Base-by-base conservation (phyloP, 257 asterid species). In the Ilex aquifolium region DNA sequence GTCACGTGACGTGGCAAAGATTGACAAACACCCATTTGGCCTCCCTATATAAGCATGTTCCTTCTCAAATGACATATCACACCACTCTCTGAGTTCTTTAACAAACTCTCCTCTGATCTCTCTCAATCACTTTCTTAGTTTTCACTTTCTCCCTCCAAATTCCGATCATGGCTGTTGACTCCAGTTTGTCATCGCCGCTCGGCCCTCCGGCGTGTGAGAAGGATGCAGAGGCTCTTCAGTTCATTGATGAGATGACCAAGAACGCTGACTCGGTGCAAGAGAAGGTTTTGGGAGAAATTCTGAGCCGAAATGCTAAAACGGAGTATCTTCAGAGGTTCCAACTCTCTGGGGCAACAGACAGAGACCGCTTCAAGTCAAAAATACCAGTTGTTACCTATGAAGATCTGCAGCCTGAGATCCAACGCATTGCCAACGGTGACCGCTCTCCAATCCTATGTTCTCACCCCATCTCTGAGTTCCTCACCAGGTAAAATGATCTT, bases 401-500 rank as follows among this genome's bases (percentile, higher is more conserved):
- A 72, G 95, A 85, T 74, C 81, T 90, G 59, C 88, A 79, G 50
- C 89, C 95, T 44, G 77, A 83, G 67, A 85, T 90, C 61, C 81
- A 74, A 60, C 88, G 97, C 63, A 75, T 88, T 2, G 95, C 96
- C 0, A 77, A 79, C n/a, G 97, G 96, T 4, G 96, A 90, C 54
- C 84, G 79, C 30, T 83, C 95, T 15, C 86, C 85, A 0, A 90
- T 88, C 48, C 74, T 90, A 15, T 78, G 82, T 46, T 80, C 96
- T n/a, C 77, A 71, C 32, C 95, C 95, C 63, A 76, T 90, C 70
- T 80, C 96, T 0, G 95, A 90, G 56, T 88, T 90, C 61, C 96
- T 90, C 65, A 90, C 97, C 1, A 90, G 97, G 97, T 86, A 57
- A 21, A 21, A 21, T 21, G 27, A 21, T 21, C 27, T 21, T 21